Base-by-base conservation (phyloP, 225 moss, liverwort and hornwort genomes). In the Thuidium tamariscinum region DNA sequence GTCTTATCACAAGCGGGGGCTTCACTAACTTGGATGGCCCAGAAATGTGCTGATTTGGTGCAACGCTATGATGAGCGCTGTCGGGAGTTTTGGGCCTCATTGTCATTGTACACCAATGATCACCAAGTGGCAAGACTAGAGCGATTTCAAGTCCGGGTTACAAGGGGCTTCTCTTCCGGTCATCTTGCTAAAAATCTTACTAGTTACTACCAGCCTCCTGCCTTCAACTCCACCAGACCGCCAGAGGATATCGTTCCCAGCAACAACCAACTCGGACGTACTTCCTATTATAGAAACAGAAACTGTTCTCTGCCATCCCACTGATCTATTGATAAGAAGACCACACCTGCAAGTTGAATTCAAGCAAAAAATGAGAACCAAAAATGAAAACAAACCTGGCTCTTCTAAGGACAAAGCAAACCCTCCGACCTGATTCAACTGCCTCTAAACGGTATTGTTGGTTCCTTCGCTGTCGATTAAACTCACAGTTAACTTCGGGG, bases 21-120 rank as follows among this genome's bases (percentile, higher is more conserved):
- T 83, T 89, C 41, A 48, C 77, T 70, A 74, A 32, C 59, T 67
- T 61, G 30, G 84, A 86, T 61, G 89, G 81, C 59, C 65, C 89
- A 78, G 85, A 83, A 77, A 73, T 62, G 57, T 71, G 39, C 83
- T 74, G 82, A 61, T 55, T 83, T 64, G 71, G 55, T 46, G 62
- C 60, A 61, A 49, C 76, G 63, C 62, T 74, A 48, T 79, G 66
- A 57, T 44, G 78, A 78, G 54, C 55, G 72, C 81, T 79, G 57
- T 66, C 69, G 69, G 78, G 37, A 64, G 72, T 65, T 84, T 71
- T 56, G 85, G 82, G 81, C 84, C 77, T 87, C 91, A 91, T 91
- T 71, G 87, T 87, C 91, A 91, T 91, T 71, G 87, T 84, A 70
- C 49, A 80, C 71, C 39, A 54, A 67, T 65, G 62, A 36, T 72